Conservation (phyloP, 1,139 yeast genomes). For the Lodderomyces elongisporus region DNA sequence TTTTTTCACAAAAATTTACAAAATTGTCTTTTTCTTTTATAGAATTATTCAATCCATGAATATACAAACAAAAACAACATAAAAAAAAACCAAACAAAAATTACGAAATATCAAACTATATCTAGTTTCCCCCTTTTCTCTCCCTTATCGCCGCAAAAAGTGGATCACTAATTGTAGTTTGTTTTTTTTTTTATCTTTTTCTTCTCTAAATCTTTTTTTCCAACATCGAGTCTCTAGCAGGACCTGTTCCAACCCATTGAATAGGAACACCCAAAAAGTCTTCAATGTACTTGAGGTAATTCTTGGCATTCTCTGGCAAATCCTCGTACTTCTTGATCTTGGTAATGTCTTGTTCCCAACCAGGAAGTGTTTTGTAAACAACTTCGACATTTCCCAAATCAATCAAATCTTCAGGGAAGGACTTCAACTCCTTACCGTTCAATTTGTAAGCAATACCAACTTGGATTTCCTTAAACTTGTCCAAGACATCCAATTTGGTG, state of each 20-base stretch:
- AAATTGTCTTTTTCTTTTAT: too few species aligned
- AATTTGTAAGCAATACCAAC: slow-evolving; percentile 78
- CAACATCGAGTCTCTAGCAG: slow-evolving; percentile 86
- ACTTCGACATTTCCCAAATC: slow-evolving; percentile 85
- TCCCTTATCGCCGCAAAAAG: too few species aligned
- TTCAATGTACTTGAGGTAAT: slow-evolving; percentile 79
- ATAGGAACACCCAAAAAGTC: slow-evolving; percentile 77
- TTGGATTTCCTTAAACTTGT: slow-evolving; percentile 79
- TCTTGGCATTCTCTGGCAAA: slow-evolving; percentile 82
- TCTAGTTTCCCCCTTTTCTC: too few species aligned
- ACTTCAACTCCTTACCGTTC: slow-evolving; percentile 66
- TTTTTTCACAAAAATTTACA: too few species aligned
- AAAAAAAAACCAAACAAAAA: too few species aligned
- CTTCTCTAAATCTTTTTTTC: slow-evolving; percentile 25
- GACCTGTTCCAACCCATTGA: slow-evolving; percentile 99
- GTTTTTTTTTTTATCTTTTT: slow-evolving; percentile 1
- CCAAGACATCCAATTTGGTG: slow-evolving; percentile 93
- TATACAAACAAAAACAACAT: too few species aligned
- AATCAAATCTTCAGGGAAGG: slow-evolving; percentile 90
- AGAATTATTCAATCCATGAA: too few species aligned
- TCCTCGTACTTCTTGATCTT: slow-evolving; percentile 63
- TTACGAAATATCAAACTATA: too few species aligned
- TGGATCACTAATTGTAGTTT: too few species aligned
- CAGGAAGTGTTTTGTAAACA: slow-evolving; percentile 83
- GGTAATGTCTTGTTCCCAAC: slow-evolving; percentile 89